Percentiles rank a stretch among this genome's conserved stretches.
phyloP scores from a whole-genome alignment of 805 yeast genomes.

The Suhomyces sp. region DNA sequence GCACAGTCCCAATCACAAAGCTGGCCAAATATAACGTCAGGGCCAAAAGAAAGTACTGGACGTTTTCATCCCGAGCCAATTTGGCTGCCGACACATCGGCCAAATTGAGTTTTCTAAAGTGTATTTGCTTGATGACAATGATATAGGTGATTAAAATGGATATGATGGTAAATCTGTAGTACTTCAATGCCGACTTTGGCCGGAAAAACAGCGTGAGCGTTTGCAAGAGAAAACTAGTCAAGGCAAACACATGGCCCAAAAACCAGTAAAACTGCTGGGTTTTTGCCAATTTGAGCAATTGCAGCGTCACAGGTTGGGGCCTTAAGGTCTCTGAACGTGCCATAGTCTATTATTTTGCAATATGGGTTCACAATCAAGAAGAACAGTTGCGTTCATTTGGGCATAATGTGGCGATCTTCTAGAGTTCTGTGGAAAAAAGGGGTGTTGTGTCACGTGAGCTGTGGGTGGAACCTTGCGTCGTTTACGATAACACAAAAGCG shows the following conservation, averaged over 20 bases:
- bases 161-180: conserved; percentile 38
- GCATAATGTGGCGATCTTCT: not conserved
- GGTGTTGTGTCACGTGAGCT: not conserved
- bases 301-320: conserved; percentile 8
- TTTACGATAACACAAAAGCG: not conserved
- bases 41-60: conserved; percentile 38
- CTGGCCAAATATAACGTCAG: conserved; percentile 26
- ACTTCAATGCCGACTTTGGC: conserved; percentile 23
- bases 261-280: conserved; percentile 73
- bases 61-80: conserved; percentile 39
- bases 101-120: conserved; percentile 37
- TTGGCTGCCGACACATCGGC: conserved; percentile 12
- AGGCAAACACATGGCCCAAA: conserved; percentile 54
- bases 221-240: conserved; percentile 40
- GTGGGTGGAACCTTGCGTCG: no score
- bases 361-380: not conserved
- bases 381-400: not conserved
- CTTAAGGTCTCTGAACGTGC: conserved; percentile 4
- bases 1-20: conserved; percentile 31
- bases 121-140: conserved; percentile 60
- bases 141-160: conserved; percentile 58
- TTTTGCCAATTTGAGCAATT: conserved; percentile 14
- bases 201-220: conserved; percentile 43
- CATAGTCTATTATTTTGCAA: not conserved
- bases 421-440: not conserved